These are phyloP conservation scores for Teratosphaeria viscida DNA, from an alignment of 2,329 filamentous ascomycete species.

Conservation along the genomic window DNA sequence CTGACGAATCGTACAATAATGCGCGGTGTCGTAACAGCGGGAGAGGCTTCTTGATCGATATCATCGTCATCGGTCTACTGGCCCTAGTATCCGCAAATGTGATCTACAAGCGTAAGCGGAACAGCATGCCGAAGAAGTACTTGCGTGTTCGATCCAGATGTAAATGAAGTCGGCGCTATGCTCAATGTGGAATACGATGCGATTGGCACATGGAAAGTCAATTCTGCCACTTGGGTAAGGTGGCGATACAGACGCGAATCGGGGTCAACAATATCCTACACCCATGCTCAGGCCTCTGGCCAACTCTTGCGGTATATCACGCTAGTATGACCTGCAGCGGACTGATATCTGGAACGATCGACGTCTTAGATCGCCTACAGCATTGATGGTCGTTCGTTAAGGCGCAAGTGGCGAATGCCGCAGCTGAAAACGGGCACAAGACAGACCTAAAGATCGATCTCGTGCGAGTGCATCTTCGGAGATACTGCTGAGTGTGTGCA, in stretches of 20 bases:
- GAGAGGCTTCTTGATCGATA: slow-evolving; percentile 53
- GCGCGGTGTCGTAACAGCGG: slow-evolving; percentile 40
- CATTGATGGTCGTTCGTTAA: not conserved
- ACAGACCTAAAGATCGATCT: not conserved
- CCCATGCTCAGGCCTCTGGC: not conserved
- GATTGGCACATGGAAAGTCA: not conserved
- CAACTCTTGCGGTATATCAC: not conserved
- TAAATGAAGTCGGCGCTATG: not conserved
- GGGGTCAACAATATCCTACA: not conserved
- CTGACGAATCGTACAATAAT: slow-evolving; percentile 32
- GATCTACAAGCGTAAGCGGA: slow-evolving; percentile 68
- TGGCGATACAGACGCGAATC: not conserved
- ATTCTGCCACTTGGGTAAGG: not conserved
- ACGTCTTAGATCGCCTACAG: not conserved
- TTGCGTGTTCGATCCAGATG: slow-evolving; percentile 38
- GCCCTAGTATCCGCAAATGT: slow-evolving; percentile 59
- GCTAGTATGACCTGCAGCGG: not conserved
- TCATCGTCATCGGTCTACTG: slow-evolving; percentile 65
- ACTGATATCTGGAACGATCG: not conserved
- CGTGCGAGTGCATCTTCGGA: not conserved
- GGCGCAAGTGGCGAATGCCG: not conserved
- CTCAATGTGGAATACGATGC: not conserved
- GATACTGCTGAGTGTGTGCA: not conserved
- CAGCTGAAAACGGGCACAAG: not conserved
- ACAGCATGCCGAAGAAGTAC: slow-evolving; percentile 77